phyloP scores from a whole-genome alignment of 1,139 yeast genomes.

The Saccharomyces hybrid region DNA sequence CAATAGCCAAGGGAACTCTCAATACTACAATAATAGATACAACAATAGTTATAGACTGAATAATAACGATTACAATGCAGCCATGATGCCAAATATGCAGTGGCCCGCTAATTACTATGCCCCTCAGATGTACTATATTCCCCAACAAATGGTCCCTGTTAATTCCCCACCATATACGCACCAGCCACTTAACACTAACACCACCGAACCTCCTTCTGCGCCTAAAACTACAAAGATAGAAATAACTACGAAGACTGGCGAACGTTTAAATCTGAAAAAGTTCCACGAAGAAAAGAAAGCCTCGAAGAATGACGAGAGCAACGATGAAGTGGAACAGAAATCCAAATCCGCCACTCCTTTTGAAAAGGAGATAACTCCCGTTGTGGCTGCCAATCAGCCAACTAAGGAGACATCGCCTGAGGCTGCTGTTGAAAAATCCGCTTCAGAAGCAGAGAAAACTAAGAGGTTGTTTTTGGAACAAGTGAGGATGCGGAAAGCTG shows the following conservation, averaged over 20 bases:
- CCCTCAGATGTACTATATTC: conserved; percentile 22
- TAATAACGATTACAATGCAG: conserved; percentile 4
- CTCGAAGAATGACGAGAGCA: neutral
- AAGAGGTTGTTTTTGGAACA: conserved; percentile 21
- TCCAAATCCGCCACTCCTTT: conserved; percentile 9
- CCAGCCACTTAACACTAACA: conserved; percentile 6
- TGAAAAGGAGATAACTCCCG: conserved; percentile 6
- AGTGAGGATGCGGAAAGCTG: conserved; percentile 22
- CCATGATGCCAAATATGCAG: conserved; percentile 10
- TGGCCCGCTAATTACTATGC: conserved; percentile 21
- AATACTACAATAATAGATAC: conserved; percentile 1
- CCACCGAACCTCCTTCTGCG: conserved; percentile 7
- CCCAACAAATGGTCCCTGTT: conserved; percentile 16
- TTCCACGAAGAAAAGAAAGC: conserved; percentile 19
- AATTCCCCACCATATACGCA: conserved; percentile 7
- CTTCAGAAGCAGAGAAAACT: conserved; percentile 12
- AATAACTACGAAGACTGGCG: conserved; percentile 32
- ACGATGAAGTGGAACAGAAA: neutral
- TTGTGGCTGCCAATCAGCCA: neutral
- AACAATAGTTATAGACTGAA: conserved; percentile 5
- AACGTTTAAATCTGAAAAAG: conserved; percentile 25
- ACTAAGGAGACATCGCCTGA: neutral
- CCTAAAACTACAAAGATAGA: conserved; percentile 25
- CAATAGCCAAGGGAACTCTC: neutral
- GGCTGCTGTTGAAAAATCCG: neutral